Percentiles rank a stretch among this genome's conserved stretches.
phyloP scores from a whole-genome alignment of 2,329 filamentous ascomycete species.

The Fusarium cicatricum region DNA sequence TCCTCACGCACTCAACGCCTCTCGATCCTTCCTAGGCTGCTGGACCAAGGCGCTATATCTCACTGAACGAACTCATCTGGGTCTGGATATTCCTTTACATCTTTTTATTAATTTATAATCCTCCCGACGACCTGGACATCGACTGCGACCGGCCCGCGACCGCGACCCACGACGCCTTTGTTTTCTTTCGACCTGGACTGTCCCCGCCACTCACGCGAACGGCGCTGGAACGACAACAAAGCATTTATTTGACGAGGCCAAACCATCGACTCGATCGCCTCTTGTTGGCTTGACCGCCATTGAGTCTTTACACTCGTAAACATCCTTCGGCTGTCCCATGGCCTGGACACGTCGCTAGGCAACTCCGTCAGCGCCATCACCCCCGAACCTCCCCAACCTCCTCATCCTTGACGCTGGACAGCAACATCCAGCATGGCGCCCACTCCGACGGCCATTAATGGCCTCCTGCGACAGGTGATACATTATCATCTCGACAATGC shows the following conservation, averaged over 20 bases:
- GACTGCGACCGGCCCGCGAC: constrained; percentile 26
- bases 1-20: constrained; percentile 18
- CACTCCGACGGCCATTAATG: constrained; percentile 57
- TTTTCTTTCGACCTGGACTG: constrained; percentile 40
- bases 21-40: constrained; percentile 14
- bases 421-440: constrained; percentile 59
- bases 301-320: constrained; percentile 1
- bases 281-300: constrained; percentile 8
- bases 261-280: constrained; percentile 14
- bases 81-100: constrained; percentile 4
- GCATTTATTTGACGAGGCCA: constrained; percentile 16
- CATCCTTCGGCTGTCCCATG: constrained; percentile 36
- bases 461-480: constrained; percentile 66
- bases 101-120: constrained; percentile 37
- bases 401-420: constrained; percentile 27
- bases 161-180: constrained; percentile 35
- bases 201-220: constrained; percentile 39
- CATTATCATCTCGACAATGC: constrained; percentile 87
- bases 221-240: constrained; percentile 28
- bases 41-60: constrained; percentile 3
- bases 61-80: neutral
- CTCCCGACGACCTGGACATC: constrained; percentile 19
- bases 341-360: constrained; percentile 40
- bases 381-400: constrained; percentile 10
- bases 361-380: constrained; percentile 28